A percentile compares a stretch with the other conserved stretches of the same genome.
These are phyloP conservation scores for Bolboschoenus planiculmis DNA, from an alignment of 176 grass and related monocot species.

Conservation along the genomic window DNA sequence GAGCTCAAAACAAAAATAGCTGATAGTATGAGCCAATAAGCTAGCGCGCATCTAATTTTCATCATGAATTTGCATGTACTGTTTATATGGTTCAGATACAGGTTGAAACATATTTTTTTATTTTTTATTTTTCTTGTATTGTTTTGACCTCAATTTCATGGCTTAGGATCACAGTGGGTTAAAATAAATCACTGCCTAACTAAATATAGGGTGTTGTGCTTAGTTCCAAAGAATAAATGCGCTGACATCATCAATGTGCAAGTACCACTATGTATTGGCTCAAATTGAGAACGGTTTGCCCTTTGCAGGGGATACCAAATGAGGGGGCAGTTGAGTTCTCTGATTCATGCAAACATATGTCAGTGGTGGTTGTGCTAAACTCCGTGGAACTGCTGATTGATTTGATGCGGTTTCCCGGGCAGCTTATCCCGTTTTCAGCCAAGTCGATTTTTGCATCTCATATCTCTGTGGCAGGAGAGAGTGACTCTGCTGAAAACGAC, in stretches of 20 bases:
- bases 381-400: constrained; percentile 95
- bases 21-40: not conserved
- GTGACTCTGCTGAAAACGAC: constrained; percentile 96
- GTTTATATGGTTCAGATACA: not conserved
- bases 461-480: constrained; percentile 87
- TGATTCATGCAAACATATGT: constrained; percentile 98
- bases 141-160: not conserved
- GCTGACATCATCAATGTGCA: not conserved
- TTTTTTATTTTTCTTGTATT: not conserved
- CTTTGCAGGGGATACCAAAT: constrained; percentile 72
- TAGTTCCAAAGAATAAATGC: not conserved
- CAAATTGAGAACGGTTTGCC: not conserved
- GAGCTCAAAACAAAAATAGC: not conserved
- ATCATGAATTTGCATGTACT: not conserved
- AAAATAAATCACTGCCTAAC: not conserved
- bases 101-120: not conserved
- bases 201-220: not conserved
- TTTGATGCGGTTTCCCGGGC: constrained; percentile 97
- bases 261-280: not conserved
- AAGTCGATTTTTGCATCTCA: constrained; percentile 97
- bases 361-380: constrained; percentile 82
- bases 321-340: constrained; percentile 71
- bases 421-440: constrained; percentile 87
- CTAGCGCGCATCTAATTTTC: not conserved
- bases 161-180: not conserved